Conservation (phyloP, 352 stramenopile genomes). For the Globisporangium ultimum region DNA sequence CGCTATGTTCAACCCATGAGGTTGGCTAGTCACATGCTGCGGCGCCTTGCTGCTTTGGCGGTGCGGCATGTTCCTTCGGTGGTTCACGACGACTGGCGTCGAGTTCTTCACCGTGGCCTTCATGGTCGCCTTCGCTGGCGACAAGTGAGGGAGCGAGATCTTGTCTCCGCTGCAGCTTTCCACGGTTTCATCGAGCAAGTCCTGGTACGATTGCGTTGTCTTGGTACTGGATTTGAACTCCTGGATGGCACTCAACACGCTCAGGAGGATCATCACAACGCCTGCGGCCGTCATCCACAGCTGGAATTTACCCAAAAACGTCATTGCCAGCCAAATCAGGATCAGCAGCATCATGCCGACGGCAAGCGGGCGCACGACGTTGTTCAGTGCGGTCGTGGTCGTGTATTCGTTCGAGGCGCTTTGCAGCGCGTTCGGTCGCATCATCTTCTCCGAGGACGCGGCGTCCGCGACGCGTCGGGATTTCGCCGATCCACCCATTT, state of each 20-base stretch:
- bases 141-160: slow-evolving; percentile 48
- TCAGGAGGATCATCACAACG: slow-evolving; percentile 59
- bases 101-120: slow-evolving; percentile 14
- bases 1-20: slow-evolving; percentile 31
- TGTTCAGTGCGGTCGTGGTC: slow-evolving; percentile 4
- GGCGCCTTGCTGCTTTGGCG: slow-evolving; percentile 4
- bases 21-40: background rate
- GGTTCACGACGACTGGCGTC: slow-evolving; percentile 16
- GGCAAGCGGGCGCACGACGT: slow-evolving; percentile 24
- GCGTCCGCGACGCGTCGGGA: slow-evolving; percentile 8
- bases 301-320: slow-evolving; percentile 48
- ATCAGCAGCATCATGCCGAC: slow-evolving; percentile 32
- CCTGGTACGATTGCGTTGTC: slow-evolving; percentile 40
- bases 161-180: slow-evolving; percentile 43
- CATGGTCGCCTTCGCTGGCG: slow-evolving; percentile 20
- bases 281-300: slow-evolving; percentile 67
- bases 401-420: slow-evolving; percentile 21
- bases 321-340: slow-evolving; percentile 41
- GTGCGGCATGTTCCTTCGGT: slow-evolving; percentile 10
- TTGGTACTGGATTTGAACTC: slow-evolving; percentile 47
- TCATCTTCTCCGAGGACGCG: slow-evolving; percentile 4
- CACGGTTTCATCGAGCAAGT: slow-evolving; percentile 57
- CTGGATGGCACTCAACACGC: slow-evolving; percentile 56
- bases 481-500: slow-evolving; percentile 8
- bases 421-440: slow-evolving; percentile 4